Evolutionary conservation across 768 basidiomycete genomes (phyloP).

Genomic region (Pilatotrama ljubarskyi): DNA sequence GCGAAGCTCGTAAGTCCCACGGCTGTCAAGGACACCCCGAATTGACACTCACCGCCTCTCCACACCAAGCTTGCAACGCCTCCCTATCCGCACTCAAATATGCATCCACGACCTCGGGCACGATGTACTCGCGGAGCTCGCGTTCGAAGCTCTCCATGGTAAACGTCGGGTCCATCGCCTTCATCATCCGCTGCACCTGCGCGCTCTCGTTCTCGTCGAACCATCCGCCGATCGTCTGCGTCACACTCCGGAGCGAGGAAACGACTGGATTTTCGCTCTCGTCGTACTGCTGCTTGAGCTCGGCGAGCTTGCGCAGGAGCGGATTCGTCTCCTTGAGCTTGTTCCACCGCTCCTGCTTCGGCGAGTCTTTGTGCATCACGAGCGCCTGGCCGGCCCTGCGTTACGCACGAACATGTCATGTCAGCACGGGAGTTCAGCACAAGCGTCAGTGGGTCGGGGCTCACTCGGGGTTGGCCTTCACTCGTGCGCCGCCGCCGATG

Average conservation of each 20-base stretch:
- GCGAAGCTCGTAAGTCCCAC: too few relatives aligned
- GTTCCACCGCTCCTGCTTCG: conserved; percentile 80
- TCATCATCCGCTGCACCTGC: conserved; percentile 88
- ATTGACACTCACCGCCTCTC: conserved; percentile 81
- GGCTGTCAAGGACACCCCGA: background rate
- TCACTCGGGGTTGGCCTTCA: conserved; percentile 80
- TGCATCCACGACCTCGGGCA: conserved; percentile 97
- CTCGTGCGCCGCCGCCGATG: conserved; percentile 50
- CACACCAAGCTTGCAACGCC: conserved; percentile 85
- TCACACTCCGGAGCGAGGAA: conserved; percentile 76
- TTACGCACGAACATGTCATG: background rate
- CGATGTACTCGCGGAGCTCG: conserved; percentile 93
- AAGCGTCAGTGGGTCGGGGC: conserved; percentile 25
- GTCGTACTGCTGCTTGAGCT: conserved; percentile 72
- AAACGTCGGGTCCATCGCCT: conserved; percentile 84
- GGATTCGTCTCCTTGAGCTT: conserved; percentile 77
- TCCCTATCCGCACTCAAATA: conserved; percentile 90
- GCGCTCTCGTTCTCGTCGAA: conserved; percentile 99
- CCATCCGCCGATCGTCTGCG: conserved; percentile 82
- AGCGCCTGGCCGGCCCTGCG: conserved; percentile 82
- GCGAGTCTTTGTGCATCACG: conserved; percentile 80
- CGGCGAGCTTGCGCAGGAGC: conserved; percentile 58
- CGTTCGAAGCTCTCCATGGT: conserved; percentile 83
- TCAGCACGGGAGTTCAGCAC: background rate
- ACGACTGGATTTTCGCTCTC: conserved; percentile 94